A percentile compares a stretch with the other conserved stretches of the same genome.
phyloP scores from a whole-genome alignment of 2,329 filamentous ascomycete species.

The Beauveria medogensis region DNA sequence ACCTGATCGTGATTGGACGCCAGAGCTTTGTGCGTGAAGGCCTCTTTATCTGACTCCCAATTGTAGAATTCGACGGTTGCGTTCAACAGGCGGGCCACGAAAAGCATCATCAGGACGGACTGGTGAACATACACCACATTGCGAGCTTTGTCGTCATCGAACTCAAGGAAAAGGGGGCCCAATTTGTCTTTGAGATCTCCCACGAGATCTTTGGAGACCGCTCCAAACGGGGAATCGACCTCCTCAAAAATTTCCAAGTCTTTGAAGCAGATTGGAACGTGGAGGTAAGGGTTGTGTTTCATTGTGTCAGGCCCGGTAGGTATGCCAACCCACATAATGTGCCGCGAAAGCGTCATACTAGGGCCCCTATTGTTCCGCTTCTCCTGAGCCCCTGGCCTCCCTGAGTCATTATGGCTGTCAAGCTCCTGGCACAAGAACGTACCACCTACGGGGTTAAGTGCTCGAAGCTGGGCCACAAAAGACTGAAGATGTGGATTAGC shows the following conservation, averaged over 20 bases:
- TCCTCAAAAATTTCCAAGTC: background rate
- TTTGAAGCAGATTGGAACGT: background rate
- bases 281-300: background rate
- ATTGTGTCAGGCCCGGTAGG: background rate
- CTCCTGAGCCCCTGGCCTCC: background rate
- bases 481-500: background rate
- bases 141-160: background rate
- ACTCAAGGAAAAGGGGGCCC: background rate
- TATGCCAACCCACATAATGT: background rate
- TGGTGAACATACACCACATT: background rate
- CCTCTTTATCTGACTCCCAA: background rate
- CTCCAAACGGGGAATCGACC: background rate
- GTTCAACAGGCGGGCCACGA: background rate
- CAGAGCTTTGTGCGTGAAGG: background rate
- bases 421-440: background rate
- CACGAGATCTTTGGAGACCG: background rate
- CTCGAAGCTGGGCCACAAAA: conserved; percentile 1
- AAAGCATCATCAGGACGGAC: background rate
- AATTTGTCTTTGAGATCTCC: background rate
- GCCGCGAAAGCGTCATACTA: background rate
- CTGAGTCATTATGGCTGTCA: background rate
- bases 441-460: background rate
- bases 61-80: background rate
- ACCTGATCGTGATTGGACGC: background rate
- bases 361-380: background rate